Evolutionary conservation across 495 filamentous ascomycete species (phyloP), one percentile per base, ranked within the genome.

Genomic region (Aspergillus kassunensis): DNA sequence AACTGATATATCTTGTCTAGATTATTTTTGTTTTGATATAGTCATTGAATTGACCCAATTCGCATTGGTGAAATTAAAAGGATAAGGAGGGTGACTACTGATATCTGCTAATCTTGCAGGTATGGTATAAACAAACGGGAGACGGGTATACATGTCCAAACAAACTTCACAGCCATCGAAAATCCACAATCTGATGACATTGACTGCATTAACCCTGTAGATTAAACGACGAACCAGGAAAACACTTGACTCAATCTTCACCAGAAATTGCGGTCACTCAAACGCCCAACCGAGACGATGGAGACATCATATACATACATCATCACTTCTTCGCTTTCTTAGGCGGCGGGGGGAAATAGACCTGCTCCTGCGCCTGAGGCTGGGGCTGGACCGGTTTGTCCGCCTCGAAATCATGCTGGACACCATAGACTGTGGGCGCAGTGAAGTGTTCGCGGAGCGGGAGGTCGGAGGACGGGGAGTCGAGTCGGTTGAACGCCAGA

Each of bases 271-370:
- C 34, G n/a, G 9, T 2, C 9, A 12, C 20, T 21, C 36, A 13
- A 23, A 15, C 4, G 11, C 8, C 10, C 8, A 39, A 4, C 31
- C 31, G 7, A 34, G 13, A 4, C 15, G 15, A 19, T 3, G 3
- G 5, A 36, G 9, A 9, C 20, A 6, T 3, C 18, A 21, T 27
- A 40, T n/a, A 6, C 24, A 24, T 43, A n/a, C n/a, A n/a, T n/a
- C n/a, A n/a, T 59, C 36, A 68, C 16, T 54, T 61, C 48, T 67
- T 74, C 6, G 67, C 63, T 54, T 69, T 71, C 56, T 74, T 75
- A 10, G 72, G 70, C 12, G 73, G 72, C 13, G 71, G 71, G 6
- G 71, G 71, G 56, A 76, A 76, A 36, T 71, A 75, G 29, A 70
- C 67, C 20, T 64, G 64, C n/a, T n/a, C n/a, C n/a, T n/a, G n/a